Conservation (phyloP, 768 basidiomycete genomes). For the Dacryopinax spathularia region DNA sequence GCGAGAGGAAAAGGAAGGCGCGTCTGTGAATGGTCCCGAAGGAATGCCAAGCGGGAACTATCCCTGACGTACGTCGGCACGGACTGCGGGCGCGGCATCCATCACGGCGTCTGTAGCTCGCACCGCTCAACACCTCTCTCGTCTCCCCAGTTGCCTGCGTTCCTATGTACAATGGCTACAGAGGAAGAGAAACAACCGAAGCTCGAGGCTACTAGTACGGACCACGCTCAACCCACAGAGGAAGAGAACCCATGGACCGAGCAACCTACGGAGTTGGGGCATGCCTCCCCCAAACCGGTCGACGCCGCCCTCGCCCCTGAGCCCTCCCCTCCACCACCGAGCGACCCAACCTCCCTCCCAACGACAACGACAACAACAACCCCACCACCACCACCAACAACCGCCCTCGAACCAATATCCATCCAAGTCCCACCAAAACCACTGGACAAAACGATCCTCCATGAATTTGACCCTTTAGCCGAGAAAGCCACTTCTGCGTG, state of each 20-base stretch:
- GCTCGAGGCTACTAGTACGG: background rate
- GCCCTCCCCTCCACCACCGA: too few relatives aligned
- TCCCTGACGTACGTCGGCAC: background rate
- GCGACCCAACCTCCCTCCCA: too few relatives aligned
- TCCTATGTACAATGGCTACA: background rate
- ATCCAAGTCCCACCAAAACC: too few relatives aligned
- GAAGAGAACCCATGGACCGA: background rate
- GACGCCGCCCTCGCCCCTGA: background rate
- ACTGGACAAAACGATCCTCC: background rate
- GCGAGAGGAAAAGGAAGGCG: too few relatives aligned
- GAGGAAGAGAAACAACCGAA: background rate
- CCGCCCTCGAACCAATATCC: too few relatives aligned
- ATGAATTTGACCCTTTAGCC: background rate
- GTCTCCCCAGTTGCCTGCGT: background rate
- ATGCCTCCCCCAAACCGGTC: background rate
- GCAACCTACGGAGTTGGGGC: background rate
- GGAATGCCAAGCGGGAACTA: background rate
- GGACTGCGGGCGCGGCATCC: background rate
- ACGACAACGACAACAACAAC: background rate
- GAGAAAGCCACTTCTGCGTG: background rate
- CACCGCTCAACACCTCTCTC: background rate
- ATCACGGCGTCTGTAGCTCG: background rate
- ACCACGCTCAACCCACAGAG: background rate
- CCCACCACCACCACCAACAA: background rate
- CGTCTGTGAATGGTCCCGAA: background rate